Evolutionary conservation across 2,329 filamentous ascomycete genomes (phyloP).

Genomic region (Ceratocystis albifundus): DNA sequence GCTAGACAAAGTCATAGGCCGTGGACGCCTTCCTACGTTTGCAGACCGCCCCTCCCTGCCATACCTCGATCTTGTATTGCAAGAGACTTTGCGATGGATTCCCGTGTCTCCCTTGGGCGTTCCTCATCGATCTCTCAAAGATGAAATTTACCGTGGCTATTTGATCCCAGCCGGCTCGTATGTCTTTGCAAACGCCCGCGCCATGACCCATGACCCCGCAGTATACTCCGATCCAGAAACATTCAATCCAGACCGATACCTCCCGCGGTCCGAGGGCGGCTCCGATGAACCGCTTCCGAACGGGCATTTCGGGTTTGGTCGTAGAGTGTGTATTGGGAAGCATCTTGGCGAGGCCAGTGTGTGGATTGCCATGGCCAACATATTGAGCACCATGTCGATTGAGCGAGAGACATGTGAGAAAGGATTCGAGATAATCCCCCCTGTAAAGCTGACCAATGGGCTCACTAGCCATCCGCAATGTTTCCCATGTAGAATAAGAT

Average conservation of each 20-base stretch:
- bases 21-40: constrained; percentile 35
- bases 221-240: constrained; percentile 34
- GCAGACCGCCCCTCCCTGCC: constrained; percentile 35
- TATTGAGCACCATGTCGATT: constrained; percentile 31
- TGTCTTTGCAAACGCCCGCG: constrained; percentile 35
- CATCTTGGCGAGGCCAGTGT: constrained; percentile 38
- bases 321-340: constrained; percentile 40
- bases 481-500: constrained; percentile 27
- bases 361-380: constrained; percentile 33
- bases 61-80: constrained; percentile 38
- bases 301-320: constrained; percentile 43
- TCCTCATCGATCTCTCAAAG: constrained; percentile 42
- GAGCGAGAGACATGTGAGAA: constrained; percentile 26
- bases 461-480: constrained; percentile 27
- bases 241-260: constrained; percentile 39
- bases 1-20: constrained; percentile 33
- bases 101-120: constrained; percentile 41
- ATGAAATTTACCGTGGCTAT: constrained; percentile 47
- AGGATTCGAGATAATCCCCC: constrained; percentile 30
- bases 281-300: constrained; percentile 37
- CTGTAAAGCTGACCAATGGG: constrained; percentile 27
- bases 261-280: constrained; percentile 30
- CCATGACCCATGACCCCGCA: constrained; percentile 35
- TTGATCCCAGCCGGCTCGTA: constrained; percentile 44
- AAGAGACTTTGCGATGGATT: constrained; percentile 37